Evolutionary conservation across 768 basidiomycete species (phyloP).

Genomic region (Suillus plorans): DNA sequence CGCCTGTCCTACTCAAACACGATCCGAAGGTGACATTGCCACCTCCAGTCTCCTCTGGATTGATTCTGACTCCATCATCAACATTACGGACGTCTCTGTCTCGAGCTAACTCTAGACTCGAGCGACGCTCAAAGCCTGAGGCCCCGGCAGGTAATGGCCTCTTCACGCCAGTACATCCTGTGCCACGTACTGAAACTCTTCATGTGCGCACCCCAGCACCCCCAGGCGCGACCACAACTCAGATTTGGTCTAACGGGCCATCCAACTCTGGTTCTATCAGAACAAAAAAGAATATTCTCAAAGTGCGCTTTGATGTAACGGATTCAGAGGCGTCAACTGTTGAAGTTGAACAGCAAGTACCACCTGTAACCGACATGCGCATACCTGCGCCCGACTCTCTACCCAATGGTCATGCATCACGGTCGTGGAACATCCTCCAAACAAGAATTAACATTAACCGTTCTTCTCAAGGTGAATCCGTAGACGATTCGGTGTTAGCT

Average conservation of each 20-base stretch:
- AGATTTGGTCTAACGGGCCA: constrained; percentile 17
- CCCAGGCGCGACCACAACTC: constrained; percentile 58
- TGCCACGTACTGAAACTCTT: constrained; percentile 46
- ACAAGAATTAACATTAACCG: not conserved
- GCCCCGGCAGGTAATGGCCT: constrained; percentile 24
- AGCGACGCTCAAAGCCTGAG: constrained; percentile 18
- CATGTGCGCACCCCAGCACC: constrained; percentile 59
- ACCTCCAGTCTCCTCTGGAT: constrained; percentile 13
- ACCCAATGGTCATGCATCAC: not conserved
- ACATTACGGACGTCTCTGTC: constrained; percentile 26
- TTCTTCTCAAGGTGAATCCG: constrained; percentile 8
- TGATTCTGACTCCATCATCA: constrained; percentile 14
- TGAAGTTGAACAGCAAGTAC: constrained; percentile 21
- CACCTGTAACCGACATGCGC: constrained; percentile 28
- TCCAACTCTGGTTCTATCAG: constrained; percentile 34
- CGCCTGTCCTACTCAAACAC: constrained; percentile 31
- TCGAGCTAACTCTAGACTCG: constrained; percentile 14
- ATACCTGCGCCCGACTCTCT: not conserved
- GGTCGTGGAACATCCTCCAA: not conserved
- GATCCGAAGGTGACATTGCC: constrained; percentile 17
- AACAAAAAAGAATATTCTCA: constrained; percentile 54
- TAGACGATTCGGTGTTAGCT: not conserved
- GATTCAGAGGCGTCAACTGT: constrained; percentile 32
- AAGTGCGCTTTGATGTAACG: constrained; percentile 69
- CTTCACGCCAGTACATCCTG: constrained; percentile 45